Evolutionary conservation across 768 basidiomycete genomes (phyloP), one percentile per base, ranked within the genome.

Genomic region (Tricholoma sp.): DNA sequence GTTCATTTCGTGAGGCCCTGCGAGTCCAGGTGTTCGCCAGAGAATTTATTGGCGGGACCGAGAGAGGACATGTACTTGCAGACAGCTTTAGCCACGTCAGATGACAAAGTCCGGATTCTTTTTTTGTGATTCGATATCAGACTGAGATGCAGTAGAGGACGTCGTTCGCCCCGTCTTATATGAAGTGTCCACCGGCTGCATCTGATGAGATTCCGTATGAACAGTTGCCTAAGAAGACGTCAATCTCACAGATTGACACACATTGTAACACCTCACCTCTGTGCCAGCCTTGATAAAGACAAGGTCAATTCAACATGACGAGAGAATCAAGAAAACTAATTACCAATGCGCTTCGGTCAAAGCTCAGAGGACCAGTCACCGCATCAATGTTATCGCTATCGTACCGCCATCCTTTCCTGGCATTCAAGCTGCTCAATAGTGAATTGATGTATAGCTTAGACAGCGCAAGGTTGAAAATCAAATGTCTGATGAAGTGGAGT

Each of bases 401-500:
- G 20, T 61, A 59, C 29, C 65, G 60, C 73, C 72, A 74, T 31
- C 69, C 68, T 42, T 61, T 62, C 18, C 72, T 60, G 8, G 69
- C 66, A 48, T 75, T 74, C 51, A 75, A 60, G 34, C 62, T 73
- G 47, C 75, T 75, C 71, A 78, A 68, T 31, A 76, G 64, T 1
- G 71, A 71, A 63, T 75, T 76, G 18, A 73, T 72, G 60, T 75
- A 74, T 8, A 78, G 63, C 61, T 76, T 76, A 41, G 72, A 68
- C 13, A 76, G 69, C 6, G 69, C 68, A 48, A 75, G 67, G 62
- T 72, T 73, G 63, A 75, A 73, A 12, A 70, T 62, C 3, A 76
- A 63, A 59, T 76, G 71, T 36, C 74, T 75, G 56, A 8, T 32
- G 28, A 32, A 41, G 18, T 28, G 15, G 20, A 20, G 41, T 42